Evolutionary conservation across 2,329 filamentous ascomycete genomes (phyloP).

Genomic region (Aspergillus ruber): DNA sequence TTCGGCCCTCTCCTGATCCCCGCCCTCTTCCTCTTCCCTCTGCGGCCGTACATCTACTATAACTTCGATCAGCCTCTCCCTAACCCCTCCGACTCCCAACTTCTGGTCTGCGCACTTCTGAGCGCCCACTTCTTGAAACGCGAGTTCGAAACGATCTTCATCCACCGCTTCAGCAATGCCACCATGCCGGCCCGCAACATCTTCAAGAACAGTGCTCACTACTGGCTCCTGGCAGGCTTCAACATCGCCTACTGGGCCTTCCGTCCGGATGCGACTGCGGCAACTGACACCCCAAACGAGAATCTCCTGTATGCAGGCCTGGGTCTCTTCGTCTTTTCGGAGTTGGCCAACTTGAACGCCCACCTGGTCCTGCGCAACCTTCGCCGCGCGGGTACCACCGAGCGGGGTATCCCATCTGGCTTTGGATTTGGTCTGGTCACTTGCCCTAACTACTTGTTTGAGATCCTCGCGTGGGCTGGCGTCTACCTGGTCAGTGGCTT

Average conservation of each 20-base stretch:
- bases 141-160: constrained; percentile 86
- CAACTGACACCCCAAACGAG: constrained; percentile 44
- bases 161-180: constrained; percentile 89
- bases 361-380: constrained; percentile 74
- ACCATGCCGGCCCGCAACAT: constrained; percentile 92
- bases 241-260: constrained; percentile 83
- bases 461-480: constrained; percentile 78
- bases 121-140: constrained; percentile 86
- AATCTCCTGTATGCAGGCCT: constrained; percentile 61
- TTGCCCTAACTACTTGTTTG: constrained; percentile 96
- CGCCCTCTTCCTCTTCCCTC: constrained; percentile 60
- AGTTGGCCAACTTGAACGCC: constrained; percentile 71
- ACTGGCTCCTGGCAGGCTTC: constrained; percentile 79
- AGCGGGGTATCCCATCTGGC: constrained; percentile 80
- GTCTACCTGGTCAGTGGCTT: constrained; percentile 68
- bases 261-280: constrained; percentile 63
- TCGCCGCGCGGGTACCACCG: constrained; percentile 70
- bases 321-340: constrained; percentile 67
- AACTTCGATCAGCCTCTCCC: constrained; percentile 42
- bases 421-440: constrained; percentile 82
- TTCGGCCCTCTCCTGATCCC: constrained; percentile 86
- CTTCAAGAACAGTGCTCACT: constrained; percentile 91
- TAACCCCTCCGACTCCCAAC: constrained; percentile 60
- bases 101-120: constrained; percentile 66
- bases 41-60: constrained; percentile 67